A percentile compares a stretch with the other conserved stretches of the same genome.
These are phyloP conservation scores for Strobilomyces dryophilus DNA, from an alignment of 768 basidiomycete species.

Conservation along the genomic window DNA sequence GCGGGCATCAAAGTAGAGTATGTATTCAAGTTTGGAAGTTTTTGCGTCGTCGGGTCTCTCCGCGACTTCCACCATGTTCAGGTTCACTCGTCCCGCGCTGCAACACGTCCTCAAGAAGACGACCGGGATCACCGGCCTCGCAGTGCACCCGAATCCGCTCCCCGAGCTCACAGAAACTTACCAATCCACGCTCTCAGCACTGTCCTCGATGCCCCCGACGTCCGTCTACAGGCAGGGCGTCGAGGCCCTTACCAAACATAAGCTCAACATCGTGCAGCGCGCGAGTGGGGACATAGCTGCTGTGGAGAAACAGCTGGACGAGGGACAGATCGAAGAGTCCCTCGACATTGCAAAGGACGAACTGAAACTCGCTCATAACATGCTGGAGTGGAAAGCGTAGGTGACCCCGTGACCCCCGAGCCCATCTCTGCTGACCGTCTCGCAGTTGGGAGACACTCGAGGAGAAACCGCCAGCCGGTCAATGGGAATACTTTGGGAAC, in stretches of 20 bases:
- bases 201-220: conserved; percentile 69
- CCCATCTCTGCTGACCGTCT: conserved; percentile 3
- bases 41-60: conserved; percentile 6
- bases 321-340: conserved; percentile 86
- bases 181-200: conserved; percentile 65
- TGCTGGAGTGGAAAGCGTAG: conserved; percentile 96
- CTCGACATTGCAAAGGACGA: conserved; percentile 82
- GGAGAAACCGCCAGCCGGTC: conserved; percentile 73
- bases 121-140: conserved; percentile 85
- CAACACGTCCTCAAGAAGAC: conserved; percentile 63
- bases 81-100: conserved; percentile 67
- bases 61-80: conserved; percentile 55
- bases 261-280: conserved; percentile 66
- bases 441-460: conserved; percentile 85
- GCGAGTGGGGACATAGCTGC: conserved; percentile 61
- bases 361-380: conserved; percentile 67
- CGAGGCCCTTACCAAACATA: conserved; percentile 79
- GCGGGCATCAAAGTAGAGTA: conserved; percentile 35
- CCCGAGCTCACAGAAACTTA: conserved; percentile 75
- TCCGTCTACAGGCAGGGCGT: conserved; percentile 89
- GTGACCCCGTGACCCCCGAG: conserved; percentile 33
- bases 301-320: conserved; percentile 73
- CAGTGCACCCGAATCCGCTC: conserved; percentile 80
- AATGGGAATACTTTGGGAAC: conserved; percentile 83
- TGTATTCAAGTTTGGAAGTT: neutral